Conservation (phyloP, 202 grass and related monocot species). For the Setaria italica region DNA sequence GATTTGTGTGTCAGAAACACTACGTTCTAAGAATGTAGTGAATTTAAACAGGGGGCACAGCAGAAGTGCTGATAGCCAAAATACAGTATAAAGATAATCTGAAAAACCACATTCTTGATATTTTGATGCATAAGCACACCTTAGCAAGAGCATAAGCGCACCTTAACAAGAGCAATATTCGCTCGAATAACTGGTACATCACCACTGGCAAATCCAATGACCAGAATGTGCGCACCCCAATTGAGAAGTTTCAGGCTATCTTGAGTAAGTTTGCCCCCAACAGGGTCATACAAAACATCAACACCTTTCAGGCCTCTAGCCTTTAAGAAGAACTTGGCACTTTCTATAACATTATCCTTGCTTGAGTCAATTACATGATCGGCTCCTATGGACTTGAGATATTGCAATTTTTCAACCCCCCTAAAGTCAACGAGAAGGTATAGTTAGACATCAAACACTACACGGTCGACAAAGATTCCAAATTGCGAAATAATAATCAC, state of each 20-base stretch:
- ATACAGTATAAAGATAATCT: not conserved
- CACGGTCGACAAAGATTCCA: slow-evolving; percentile 20
- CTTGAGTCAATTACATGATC: slow-evolving; percentile 87
- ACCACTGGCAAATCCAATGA: slow-evolving; percentile 97
- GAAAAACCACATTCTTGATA: slow-evolving; percentile 11
- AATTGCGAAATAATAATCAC: slow-evolving; percentile 20
- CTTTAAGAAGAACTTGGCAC: slow-evolving; percentile 86
- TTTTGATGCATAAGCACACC: not conserved
- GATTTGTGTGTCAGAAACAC: not conserved
- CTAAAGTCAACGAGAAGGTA: slow-evolving; percentile 44
- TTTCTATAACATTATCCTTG: slow-evolving; percentile 79
- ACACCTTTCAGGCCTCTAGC: slow-evolving; percentile 76
- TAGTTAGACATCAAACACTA: slow-evolving; percentile 18
- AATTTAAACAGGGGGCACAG: not conserved
- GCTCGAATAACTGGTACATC: slow-evolving; percentile 86
- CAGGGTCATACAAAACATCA: slow-evolving; percentile 93
- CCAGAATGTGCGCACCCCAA: slow-evolving; percentile 91
- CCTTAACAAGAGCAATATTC: slow-evolving; percentile 94
- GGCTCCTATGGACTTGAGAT: slow-evolving; percentile 85
- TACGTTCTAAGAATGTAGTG: slow-evolving; percentile 12
- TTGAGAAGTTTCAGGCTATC: slow-evolving; percentile 95
- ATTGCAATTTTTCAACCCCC: slow-evolving; percentile 74
- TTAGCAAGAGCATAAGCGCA: slow-evolving; percentile 76
- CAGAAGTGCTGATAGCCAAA: not conserved
- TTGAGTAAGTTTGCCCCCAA: slow-evolving; percentile 89